Conservation (phyloP, 2,329 filamentous ascomycete species). For the Chaetomium olivaceum region DNA sequence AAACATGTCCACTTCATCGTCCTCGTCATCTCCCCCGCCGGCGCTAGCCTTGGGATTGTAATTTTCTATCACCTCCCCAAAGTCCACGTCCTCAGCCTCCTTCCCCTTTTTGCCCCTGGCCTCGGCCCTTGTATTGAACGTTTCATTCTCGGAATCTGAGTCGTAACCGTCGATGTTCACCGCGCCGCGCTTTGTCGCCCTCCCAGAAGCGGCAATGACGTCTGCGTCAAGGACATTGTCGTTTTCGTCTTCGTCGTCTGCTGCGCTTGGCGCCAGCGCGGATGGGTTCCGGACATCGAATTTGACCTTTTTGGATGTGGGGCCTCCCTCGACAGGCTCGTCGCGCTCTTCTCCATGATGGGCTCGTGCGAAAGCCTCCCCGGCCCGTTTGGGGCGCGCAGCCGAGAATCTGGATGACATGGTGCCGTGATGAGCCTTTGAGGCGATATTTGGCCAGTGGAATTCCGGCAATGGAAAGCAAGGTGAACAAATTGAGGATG, state of each 20-base stretch:
- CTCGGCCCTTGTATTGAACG: slow-evolving; percentile 74
- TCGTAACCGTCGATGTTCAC: slow-evolving; percentile 98
- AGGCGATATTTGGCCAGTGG: not conserved
- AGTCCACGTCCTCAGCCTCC: slow-evolving; percentile 45
- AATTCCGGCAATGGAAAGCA: not conserved
- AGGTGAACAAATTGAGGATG: not conserved
- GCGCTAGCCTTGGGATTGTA: slow-evolving; percentile 46
- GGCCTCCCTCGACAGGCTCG: slow-evolving; percentile 23
- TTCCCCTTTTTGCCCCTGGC: slow-evolving; percentile 47
- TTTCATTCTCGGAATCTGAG: slow-evolving; percentile 89
- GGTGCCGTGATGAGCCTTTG: not conserved
- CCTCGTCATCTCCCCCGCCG: slow-evolving; percentile 47
- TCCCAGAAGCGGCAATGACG: slow-evolving; percentile 78
- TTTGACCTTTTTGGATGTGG: slow-evolving; percentile 70
- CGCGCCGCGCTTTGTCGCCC: slow-evolving; percentile 83
- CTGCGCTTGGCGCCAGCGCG: slow-evolving; percentile 79
- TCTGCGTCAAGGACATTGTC: slow-evolving; percentile 82
- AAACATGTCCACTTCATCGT: slow-evolving; percentile 83
- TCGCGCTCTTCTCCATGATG: slow-evolving; percentile 61
- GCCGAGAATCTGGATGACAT: slow-evolving; percentile 56
- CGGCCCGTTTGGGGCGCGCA: slow-evolving; percentile 78
- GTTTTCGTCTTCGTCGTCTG: slow-evolving; percentile 53
- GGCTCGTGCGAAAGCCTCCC: slow-evolving; percentile 76
- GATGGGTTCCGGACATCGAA: slow-evolving; percentile 96
- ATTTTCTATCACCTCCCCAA: slow-evolving; percentile 56